Evolutionary conservation across 177 flowering plant species (phyloP), one percentile per base, ranked within the genome.

Genomic region (Vitis hybrid): DNA sequence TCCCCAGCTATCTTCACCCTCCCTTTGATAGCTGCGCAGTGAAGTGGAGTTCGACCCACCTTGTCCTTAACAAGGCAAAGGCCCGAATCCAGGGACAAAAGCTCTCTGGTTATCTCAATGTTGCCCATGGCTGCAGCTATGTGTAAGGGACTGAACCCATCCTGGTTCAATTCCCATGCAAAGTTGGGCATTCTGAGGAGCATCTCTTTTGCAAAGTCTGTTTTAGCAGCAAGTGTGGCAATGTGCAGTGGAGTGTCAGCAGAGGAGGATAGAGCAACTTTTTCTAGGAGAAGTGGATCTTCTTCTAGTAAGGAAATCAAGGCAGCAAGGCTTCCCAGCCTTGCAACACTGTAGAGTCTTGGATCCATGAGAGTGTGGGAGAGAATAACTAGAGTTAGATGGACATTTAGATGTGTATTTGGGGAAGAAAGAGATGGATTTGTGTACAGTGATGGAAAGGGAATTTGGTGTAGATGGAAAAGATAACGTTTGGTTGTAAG

Each of bases 1-100:
- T 65, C 57, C 15, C n/a, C n/a, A 15, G 52, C 52, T 1, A 65
- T 31, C 15, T 22, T 6, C 6, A 65, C 45, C 19, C 33, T 22
- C 10, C 68, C 68, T 9, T 7, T 65, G 7, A 65, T 26, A 15
- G 68, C 58, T 9, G 68, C 68, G 20, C 15, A 65, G 29, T 65
- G 68, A 13, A 65, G 58, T 10, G 68, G 45, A n/a, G 51, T 65
- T 11, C 68, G 20, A 19, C 68, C 68, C 5, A 20, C 58, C 11
- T n/a, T 65, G 51, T 19, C 26, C 58, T 20, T 51, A 29, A 65
- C 45, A 51, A 51, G 55, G 55, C 55, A 51, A 51, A 51, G 55
- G 13, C 15, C 55, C 14, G 14, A 11, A 14, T 14, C 55, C 12
- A 51, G 55, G 9, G 55, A 10, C 55, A 51, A 51, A 10, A 51